Evolutionary conservation across 805 yeast genomes (phyloP).

Genomic region (Naumovozyma castellii): DNA sequence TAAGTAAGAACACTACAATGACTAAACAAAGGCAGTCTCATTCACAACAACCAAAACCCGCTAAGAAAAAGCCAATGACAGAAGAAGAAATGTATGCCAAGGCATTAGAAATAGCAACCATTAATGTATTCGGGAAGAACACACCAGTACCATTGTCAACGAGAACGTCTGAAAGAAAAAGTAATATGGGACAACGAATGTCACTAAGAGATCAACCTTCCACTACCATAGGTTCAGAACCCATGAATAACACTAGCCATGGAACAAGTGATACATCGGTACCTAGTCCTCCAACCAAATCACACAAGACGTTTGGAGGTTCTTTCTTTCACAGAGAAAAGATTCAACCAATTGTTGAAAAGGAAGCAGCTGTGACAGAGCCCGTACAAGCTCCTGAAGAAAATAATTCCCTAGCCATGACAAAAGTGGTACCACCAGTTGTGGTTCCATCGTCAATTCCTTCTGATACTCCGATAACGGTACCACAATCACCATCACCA

Average conservation of each 20-base stretch:
- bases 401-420: too few species aligned
- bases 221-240: neutral
- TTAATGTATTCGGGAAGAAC: slow-evolving; percentile 39
- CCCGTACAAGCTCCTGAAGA: neutral
- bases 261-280: too few species aligned
- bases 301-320: too few species aligned
- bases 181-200: slow-evolving; percentile 20
- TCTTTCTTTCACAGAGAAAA: slow-evolving; percentile 6
- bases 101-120: slow-evolving; percentile 48
- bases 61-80: slow-evolving; percentile 9
- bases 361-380: slow-evolving; percentile 1
- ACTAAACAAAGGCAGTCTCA: neutral
- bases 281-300: too few species aligned
- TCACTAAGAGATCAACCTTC: slow-evolving; percentile 10
- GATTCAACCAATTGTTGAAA: neutral
- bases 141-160: neutral
- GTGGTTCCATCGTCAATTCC: neutral
- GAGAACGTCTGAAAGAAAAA: slow-evolving; percentile 1
- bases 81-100: slow-evolving; percentile 43
- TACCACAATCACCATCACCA: neutral
- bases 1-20: slow-evolving; percentile 1
- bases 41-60: neutral
- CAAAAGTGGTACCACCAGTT: neutral
- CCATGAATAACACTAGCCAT: too few species aligned
- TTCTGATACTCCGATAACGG: too few species aligned